Evolutionary conservation across 2,329 filamentous ascomycete genomes (phyloP).

Genomic region (Pyrenochaeta sp.): DNA sequence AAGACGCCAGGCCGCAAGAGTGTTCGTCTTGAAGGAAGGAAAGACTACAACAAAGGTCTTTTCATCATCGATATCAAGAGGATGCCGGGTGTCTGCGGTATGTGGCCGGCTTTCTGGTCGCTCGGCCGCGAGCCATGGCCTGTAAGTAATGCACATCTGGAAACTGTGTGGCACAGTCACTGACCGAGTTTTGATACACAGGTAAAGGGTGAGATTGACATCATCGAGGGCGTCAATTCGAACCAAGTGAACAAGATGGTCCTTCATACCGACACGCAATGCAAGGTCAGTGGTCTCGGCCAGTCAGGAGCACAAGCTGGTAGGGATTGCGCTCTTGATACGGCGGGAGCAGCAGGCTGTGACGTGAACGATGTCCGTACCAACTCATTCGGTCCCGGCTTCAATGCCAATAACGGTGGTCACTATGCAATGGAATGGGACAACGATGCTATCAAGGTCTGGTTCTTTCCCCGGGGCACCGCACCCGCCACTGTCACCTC

Average conservation of each 20-base stretch:
- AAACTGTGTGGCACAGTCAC: background rate
- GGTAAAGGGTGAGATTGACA: slow-evolving; percentile 41
- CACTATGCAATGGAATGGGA: slow-evolving; percentile 69
- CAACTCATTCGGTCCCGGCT: slow-evolving; percentile 57
- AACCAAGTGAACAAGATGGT: slow-evolving; percentile 34
- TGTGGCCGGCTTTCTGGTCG: slow-evolving; percentile 47
- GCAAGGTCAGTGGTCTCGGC: slow-evolving; percentile 25
- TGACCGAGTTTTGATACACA: background rate
- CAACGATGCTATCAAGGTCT: slow-evolving; percentile 72
- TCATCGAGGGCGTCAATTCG: slow-evolving; percentile 45
- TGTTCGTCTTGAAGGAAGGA: slow-evolving; percentile 40
- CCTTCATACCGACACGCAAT: slow-evolving; percentile 39
- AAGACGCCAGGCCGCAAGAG: slow-evolving; percentile 37
- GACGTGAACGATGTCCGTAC: slow-evolving; percentile 50
- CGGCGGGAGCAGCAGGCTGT: slow-evolving; percentile 47
- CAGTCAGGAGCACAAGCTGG: slow-evolving; percentile 18
- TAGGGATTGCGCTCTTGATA: slow-evolving; percentile 28
- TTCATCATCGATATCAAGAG: slow-evolving; percentile 42
- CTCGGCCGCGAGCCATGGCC: slow-evolving; percentile 41
- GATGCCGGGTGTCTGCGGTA: slow-evolving; percentile 44
- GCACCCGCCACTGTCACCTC: slow-evolving; percentile 67
- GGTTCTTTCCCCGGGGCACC: slow-evolving; percentile 75
- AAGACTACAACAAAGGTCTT: slow-evolving; percentile 40
- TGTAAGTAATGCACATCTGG: slow-evolving; percentile 2
- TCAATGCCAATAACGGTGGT: slow-evolving; percentile 58